Base-by-base conservation (phyloP, 2,329 filamentous ascomycete species). In the Colletotrichum cordylinicola region DNA sequence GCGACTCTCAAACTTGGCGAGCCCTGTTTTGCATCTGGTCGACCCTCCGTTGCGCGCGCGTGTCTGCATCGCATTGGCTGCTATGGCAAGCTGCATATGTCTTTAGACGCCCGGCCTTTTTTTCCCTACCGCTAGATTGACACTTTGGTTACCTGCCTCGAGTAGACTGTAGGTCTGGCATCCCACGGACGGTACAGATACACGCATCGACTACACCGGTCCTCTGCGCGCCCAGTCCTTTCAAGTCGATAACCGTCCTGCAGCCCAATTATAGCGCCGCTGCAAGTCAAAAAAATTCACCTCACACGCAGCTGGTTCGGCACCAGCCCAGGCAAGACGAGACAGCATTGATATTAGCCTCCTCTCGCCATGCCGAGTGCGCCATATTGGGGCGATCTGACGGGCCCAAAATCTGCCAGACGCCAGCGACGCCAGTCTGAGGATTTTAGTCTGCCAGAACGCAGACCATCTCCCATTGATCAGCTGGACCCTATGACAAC, bases 311-410 rank as follows among this genome's bases (percentile, higher is more conserved):
- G n/a, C 43, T 21, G 43, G 43, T n/a, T 52, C 33, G 12, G 61
- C 61, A 43, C n/a, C 35, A 60, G 56, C 74, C 78, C 75, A 76
- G 77, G 77, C 77, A 77, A 77, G 69, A 69, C 78, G 80, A 83
- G 81, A 81, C 43, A 52, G 43, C 43, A 52, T 52, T 52, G 43
- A 21, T 52, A 61, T 80, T 77, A 78, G 73, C 79, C 61, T 76
- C 75, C 71, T 76, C 75, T 73, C 43, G 33, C 71, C 74, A 78
- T 78, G 77, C 77, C 78, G 61, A 65, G 58, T 56, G 77, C 86
- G 67, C 85, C 87, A n/a, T 90, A 90, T 82, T 90, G 88, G 88
- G 89, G 89, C 80, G 82, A 89, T 79, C 84, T 90, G 74, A 74
- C 78, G 21, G 79, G 71, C 80, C 80, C 78, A 33, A 74, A 75